A percentile compares a stretch with the other conserved stretches of the same genome.
Evolutionary conservation across 75 land plant genomes (phyloP).

Genomic region (Ceratopteris richardii): DNA sequence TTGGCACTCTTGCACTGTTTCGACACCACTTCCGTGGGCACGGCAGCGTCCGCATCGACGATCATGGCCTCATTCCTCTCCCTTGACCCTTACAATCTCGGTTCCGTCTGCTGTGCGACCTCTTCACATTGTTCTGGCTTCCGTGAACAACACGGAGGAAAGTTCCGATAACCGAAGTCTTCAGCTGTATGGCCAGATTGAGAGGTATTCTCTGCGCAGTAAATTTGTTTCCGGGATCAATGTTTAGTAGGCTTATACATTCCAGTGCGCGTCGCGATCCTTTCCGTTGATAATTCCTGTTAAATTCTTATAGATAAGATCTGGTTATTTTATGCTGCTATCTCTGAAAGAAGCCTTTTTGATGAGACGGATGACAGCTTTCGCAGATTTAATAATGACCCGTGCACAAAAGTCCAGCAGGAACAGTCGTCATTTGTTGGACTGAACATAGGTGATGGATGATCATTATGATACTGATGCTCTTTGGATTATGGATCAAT

Average conservation of each 20-base stretch:
- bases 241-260: background rate
- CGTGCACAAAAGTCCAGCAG: too few relatives aligned
- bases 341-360: background rate
- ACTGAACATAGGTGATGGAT: too few relatives aligned
- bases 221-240: background rate
- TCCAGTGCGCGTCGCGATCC: background rate
- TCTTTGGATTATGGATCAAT: too few relatives aligned
- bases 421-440: too few relatives aligned
- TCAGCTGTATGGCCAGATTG: constrained; percentile 34
- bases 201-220: constrained; percentile 18
- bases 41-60: too few relatives aligned
- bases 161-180: constrained; percentile 9
- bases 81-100: too few relatives aligned
- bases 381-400: background rate
- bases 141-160: constrained; percentile 7
- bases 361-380: background rate
- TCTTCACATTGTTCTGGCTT: background rate
- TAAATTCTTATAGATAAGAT: background rate
- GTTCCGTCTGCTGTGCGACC: too few relatives aligned
- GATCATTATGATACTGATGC: too few relatives aligned
- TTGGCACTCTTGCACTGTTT: too few relatives aligned
- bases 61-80: too few relatives aligned
- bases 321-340: background rate
- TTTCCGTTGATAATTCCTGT: background rate
- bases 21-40: too few relatives aligned